Evolutionary conservation across 352 stramenopile species (phyloP).

Genomic region (Phytophthora ramorum): DNA sequence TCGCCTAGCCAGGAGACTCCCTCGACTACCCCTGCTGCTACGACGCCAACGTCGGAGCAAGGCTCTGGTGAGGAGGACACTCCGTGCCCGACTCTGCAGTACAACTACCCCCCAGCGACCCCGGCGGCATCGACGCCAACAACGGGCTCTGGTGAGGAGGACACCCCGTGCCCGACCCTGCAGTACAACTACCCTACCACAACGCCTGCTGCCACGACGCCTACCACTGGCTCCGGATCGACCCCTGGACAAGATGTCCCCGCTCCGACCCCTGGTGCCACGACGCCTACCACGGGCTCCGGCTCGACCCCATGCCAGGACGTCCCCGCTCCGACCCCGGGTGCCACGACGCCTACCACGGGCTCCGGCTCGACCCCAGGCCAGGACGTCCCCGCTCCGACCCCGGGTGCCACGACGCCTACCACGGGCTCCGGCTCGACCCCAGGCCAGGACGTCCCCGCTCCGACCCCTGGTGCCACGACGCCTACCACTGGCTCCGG

Average conservation of each 20-base stretch:
- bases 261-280: background rate
- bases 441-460: background rate
- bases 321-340: constrained; percentile 1
- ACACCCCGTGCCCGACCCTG: constrained; percentile 33
- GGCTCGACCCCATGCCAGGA: background rate
- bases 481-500: constrained; percentile 8
- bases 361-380: background rate
- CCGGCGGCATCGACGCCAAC: background rate
- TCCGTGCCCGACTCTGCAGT: constrained; percentile 27
- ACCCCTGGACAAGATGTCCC: constrained; percentile 18
- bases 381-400: constrained; percentile 4
- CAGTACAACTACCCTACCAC: constrained; percentile 28
- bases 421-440: background rate
- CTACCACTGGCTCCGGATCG: constrained; percentile 8
- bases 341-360: constrained; percentile 3
- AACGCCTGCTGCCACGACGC: constrained; percentile 12
- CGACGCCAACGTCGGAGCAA: constrained; percentile 7
- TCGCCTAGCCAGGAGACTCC: constrained; percentile 10
- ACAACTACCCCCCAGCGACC: constrained; percentile 10
- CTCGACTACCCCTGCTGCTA: background rate
- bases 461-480: background rate
- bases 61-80: constrained; percentile 20
- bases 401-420: constrained; percentile 2
- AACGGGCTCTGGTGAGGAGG: constrained; percentile 5
- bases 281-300: background rate